Percentiles rank a stretch among this genome's conserved stretches.
These are phyloP conservation scores for Favolaschia claudopus DNA, from an alignment of 768 basidiomycete species.

Conservation along the genomic window DNA sequence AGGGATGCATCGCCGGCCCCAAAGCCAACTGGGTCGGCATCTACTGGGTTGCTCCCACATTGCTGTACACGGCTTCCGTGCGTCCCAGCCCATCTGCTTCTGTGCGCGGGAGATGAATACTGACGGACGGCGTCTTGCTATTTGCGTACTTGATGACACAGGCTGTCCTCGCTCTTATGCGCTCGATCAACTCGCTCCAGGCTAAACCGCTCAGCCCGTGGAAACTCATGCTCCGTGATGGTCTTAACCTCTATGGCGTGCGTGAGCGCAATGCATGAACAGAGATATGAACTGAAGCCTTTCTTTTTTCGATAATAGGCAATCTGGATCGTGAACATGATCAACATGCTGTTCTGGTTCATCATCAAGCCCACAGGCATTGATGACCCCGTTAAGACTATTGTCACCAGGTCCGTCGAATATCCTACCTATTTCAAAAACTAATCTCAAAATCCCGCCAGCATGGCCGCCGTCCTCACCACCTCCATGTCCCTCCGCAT, in stretches of 20 bases:
- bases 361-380: conserved; percentile 70
- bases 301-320: conserved; percentile 46
- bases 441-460: conserved; percentile 1
- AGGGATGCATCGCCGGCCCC: conserved; percentile 89
- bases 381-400: conserved; percentile 78
- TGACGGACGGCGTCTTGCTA: too few species aligned
- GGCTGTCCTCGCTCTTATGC: conserved; percentile 67
- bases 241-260: conserved; percentile 84
- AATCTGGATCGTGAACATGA: conserved; percentile 81
- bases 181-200: conserved; percentile 65
- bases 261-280: conserved; percentile 29
- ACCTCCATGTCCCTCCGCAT: conserved; percentile 90
- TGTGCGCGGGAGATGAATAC: neutral
- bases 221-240: conserved; percentile 92
- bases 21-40: conserved; percentile 83
- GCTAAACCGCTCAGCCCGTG: conserved; percentile 68
- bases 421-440: neutral
- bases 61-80: conserved; percentile 77
- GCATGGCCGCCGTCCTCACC: conserved; percentile 88
- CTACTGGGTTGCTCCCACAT: conserved; percentile 83
- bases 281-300: neutral
- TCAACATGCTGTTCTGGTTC: conserved; percentile 90
- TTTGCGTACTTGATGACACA: too few species aligned
- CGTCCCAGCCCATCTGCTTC: conserved; percentile 35
- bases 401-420: conserved; percentile 65